A percentile compares a stretch with the other conserved stretches of the same genome.
Evolutionary conservation across 2,329 filamentous ascomycete genomes (phyloP).

Genomic region (Cladophialophora psammophila): DNA sequence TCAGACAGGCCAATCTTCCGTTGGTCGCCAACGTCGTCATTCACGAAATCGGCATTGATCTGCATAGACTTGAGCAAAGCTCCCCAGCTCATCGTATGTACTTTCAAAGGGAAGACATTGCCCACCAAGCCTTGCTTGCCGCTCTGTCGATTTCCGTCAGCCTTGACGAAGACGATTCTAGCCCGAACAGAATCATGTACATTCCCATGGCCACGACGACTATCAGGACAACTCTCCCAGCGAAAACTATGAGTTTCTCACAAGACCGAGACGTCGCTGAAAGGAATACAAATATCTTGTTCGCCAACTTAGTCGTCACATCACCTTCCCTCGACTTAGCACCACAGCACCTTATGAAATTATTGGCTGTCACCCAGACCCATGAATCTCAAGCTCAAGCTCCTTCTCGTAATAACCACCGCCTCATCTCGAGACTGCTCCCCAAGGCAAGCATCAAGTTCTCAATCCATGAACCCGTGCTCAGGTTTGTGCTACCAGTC

Average conservation of each 20-base stretch:
- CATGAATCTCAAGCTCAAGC: constrained; percentile 49
- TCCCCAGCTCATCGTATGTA: constrained; percentile 98
- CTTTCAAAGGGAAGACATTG: constrained; percentile 89
- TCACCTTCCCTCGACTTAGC: constrained; percentile 94
- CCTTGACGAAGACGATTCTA: constrained; percentile 85
- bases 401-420: constrained; percentile 60
- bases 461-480: constrained; percentile 93
- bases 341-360: constrained; percentile 85
- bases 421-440: constrained; percentile 84
- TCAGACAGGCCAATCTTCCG: constrained; percentile 72
- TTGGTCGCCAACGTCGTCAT: constrained; percentile 87
- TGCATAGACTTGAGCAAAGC: constrained; percentile 88
- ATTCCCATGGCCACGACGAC: constrained; percentile 97
- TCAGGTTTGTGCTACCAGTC: constrained; percentile 86
- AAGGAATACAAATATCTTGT: constrained; percentile 93
- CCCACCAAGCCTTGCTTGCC: constrained; percentile 90
- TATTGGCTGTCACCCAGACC: constrained; percentile 76
- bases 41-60: constrained; percentile 93
- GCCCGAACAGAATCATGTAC: constrained; percentile 86
- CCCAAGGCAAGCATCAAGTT: constrained; percentile 95
- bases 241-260: constrained; percentile 86
- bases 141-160: constrained; percentile 92
- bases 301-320: constrained; percentile 94
- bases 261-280: constrained; percentile 75
- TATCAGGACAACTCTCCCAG: constrained; percentile 89